These are phyloP conservation scores for Aspergillus japonicus DNA, from an alignment of 2,329 filamentous ascomycete genomes.

Conservation along the genomic window DNA sequence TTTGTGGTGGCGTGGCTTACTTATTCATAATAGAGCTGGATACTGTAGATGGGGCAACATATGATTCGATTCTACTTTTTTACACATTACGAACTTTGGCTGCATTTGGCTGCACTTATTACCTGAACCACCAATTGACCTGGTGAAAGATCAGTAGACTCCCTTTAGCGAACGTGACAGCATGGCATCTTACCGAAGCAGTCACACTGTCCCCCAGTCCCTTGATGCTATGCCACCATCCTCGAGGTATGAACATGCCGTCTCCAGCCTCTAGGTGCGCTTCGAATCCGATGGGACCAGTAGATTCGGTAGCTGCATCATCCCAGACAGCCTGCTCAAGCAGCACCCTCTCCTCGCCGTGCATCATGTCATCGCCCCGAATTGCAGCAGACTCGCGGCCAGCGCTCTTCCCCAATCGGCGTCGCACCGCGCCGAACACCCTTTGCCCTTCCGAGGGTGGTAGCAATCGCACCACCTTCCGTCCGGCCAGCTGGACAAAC, in stretches of 20 bases:
- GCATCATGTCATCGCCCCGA: conserved; percentile 88
- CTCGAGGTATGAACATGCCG: conserved; percentile 73
- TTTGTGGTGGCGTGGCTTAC: not conserved
- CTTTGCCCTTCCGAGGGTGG: conserved; percentile 61
- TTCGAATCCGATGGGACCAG: conserved; percentile 44
- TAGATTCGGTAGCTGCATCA: conserved; percentile 23
- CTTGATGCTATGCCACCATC: conserved; percentile 84
- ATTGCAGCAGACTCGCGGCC: conserved; percentile 50
- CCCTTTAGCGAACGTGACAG: conserved; percentile 19
- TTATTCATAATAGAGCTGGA: not conserved
- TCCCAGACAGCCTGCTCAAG: conserved; percentile 73
- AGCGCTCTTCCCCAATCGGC: conserved; percentile 35
- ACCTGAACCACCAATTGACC: conserved; percentile 82
- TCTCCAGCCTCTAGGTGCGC: conserved; percentile 64
- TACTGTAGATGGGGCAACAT: not conserved
- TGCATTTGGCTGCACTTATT: not conserved
- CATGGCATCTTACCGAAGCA: conserved; percentile 51
- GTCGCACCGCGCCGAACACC: conserved; percentile 60
- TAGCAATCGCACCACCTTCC: conserved; percentile 72
- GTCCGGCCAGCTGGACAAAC: conserved; percentile 76
- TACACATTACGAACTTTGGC: not conserved
- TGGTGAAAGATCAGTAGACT: conserved; percentile 24
- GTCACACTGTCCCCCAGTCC: conserved; percentile 60
- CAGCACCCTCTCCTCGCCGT: conserved; percentile 65
- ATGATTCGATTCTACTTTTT: not conserved